A percentile compares a stretch with the other conserved stretches of the same genome.
Evolutionary conservation across 2,329 filamentous ascomycete species (phyloP).

Genomic region (Trichoderma pleuroti): DNA sequence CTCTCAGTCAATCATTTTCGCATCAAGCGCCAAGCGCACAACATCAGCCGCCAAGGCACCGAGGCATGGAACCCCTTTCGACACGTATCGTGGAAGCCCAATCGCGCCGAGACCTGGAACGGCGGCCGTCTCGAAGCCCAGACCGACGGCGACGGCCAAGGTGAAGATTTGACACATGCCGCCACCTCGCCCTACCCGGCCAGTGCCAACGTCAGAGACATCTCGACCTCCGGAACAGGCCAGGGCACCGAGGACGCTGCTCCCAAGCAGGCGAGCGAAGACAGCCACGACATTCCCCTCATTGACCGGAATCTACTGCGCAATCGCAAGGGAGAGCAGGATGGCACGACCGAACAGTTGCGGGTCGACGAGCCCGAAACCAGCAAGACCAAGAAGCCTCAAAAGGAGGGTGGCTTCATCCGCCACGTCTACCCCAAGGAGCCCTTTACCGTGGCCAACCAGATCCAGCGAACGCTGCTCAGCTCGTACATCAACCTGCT

Average conservation of each 20-base stretch:
- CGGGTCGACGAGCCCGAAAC: constrained; percentile 18
- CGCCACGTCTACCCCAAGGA: constrained; percentile 47
- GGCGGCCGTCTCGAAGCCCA: constrained; percentile 33
- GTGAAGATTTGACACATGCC: constrained; percentile 34
- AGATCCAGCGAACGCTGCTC: constrained; percentile 71
- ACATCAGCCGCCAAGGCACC: constrained; percentile 38
- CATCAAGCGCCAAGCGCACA: constrained; percentile 44
- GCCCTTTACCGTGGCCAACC: constrained; percentile 59
- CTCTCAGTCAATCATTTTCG: constrained; percentile 44
- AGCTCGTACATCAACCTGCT: constrained; percentile 86
- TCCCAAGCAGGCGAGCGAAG: constrained; percentile 22
- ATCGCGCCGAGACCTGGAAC: constrained; percentile 36
- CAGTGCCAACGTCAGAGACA: constrained; percentile 21
- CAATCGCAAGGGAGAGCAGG: constrained; percentile 31
- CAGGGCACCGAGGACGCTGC: constrained; percentile 24
- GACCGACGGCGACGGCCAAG: constrained; percentile 27
- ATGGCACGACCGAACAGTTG: constrained; percentile 25
- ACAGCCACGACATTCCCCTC: constrained; percentile 22
- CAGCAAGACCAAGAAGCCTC: constrained; percentile 40
- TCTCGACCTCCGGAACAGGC: constrained; percentile 28
- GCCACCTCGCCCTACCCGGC: constrained; percentile 32
- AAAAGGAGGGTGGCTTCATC: constrained; percentile 39
- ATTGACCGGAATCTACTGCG: constrained; percentile 28
- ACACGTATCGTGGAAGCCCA: constrained; percentile 32
- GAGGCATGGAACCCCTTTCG: constrained; percentile 45